These are phyloP conservation scores for Russula olivacea DNA, from an alignment of 768 basidiomycete species.

Conservation along the genomic window DNA sequence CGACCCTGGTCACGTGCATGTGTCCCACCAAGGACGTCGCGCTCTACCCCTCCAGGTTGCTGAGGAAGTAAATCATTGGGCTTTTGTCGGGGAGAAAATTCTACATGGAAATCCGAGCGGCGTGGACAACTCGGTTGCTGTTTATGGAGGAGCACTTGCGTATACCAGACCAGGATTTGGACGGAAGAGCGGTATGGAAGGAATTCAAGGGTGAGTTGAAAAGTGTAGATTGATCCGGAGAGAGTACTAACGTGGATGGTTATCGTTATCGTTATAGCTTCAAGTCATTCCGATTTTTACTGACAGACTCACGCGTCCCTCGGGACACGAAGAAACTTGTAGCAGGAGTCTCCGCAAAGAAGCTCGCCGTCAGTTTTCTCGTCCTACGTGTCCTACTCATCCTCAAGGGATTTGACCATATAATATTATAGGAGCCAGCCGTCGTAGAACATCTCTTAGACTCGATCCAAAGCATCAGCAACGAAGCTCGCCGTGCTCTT, in stretches of 20 bases:
- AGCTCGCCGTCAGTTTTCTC: slow-evolving; percentile 44
- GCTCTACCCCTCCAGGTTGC: slow-evolving; percentile 59
- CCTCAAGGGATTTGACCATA: slow-evolving; percentile 1
- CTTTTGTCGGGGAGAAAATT: slow-evolving; percentile 93
- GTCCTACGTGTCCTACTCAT: neutral
- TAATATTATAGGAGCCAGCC: slow-evolving; percentile 64
- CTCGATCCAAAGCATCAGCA: slow-evolving; percentile 78
- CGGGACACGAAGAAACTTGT: slow-evolving; percentile 94
- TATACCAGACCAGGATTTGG: slow-evolving; percentile 81
- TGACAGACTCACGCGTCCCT: slow-evolving; percentile 90
- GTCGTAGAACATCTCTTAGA: slow-evolving; percentile 70
- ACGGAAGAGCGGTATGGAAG: slow-evolving; percentile 75
- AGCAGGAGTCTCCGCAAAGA: slow-evolving; percentile 76
- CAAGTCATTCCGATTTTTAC: slow-evolving; percentile 81
- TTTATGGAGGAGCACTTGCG: slow-evolving; percentile 86
- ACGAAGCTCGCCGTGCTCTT: slow-evolving; percentile 71
- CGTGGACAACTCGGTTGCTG: slow-evolving; percentile 91
- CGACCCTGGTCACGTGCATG: slow-evolving; percentile 50
- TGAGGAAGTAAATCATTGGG: slow-evolving; percentile 85
- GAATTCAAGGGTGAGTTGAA: slow-evolving; percentile 64
- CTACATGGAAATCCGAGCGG: slow-evolving; percentile 97
- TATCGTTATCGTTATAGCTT: slow-evolving; percentile 48
- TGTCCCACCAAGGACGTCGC: slow-evolving; percentile 59
- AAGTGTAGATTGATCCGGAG: neutral
- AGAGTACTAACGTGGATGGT: slow-evolving; percentile 9